Base-by-base conservation (phyloP, 2,329 filamentous ascomycete species). In the Madurella mycetomatis region DNA sequence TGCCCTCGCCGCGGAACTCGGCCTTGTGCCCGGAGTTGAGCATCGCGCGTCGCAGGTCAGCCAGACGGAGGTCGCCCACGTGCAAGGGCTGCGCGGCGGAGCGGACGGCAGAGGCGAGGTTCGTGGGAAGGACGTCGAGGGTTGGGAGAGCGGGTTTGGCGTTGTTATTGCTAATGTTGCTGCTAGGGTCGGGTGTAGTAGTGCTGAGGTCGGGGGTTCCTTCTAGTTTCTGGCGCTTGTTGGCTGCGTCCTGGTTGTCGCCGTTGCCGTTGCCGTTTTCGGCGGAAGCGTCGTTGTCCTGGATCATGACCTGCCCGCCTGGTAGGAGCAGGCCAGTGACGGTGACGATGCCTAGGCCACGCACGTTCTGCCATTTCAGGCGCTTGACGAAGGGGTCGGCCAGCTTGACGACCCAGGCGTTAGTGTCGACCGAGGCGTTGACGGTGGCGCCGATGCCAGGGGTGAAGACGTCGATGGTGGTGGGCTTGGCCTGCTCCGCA, bases 341-440 rank as follows among this genome's bases (percentile, higher is more conserved):
- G n/a, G 92, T 95, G 15, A 96, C 92, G 54, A 99, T 90, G 40
- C 90, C 88, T 8, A 97, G 76, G 2, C 88, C 91, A 53, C 90
- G 86, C 19, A 97, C 91, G 55, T 90, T 92, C 73, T 97, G 94
- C 94, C 94, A 97, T 66, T 89, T 90, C 56, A 99, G 79, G 62
- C 87, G 87, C 71, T 90, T 90, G 55, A 95, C 88, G 17, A 99
- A 82, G 43, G 82, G 76, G 62, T 92, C 89, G 47, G 90, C 91
- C 16, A 99, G 80, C 70, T 92, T 95, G 56, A 99, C 88, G 19
- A 89, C 86, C 94, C 95, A 99, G 4, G 94, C 92, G 68, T 97
- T 96, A 5, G 92, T 97, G 68, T 99, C 94, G 41, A 97, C 92
- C 66, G 92, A 96, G 12, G 92, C 94, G 69, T 99, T 86, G 41